A percentile compares a stretch with the other conserved stretches of the same genome.
Evolutionary conservation across 257 asterid species (phyloP).

Genomic region (Gynochthodes officinalis): DNA sequence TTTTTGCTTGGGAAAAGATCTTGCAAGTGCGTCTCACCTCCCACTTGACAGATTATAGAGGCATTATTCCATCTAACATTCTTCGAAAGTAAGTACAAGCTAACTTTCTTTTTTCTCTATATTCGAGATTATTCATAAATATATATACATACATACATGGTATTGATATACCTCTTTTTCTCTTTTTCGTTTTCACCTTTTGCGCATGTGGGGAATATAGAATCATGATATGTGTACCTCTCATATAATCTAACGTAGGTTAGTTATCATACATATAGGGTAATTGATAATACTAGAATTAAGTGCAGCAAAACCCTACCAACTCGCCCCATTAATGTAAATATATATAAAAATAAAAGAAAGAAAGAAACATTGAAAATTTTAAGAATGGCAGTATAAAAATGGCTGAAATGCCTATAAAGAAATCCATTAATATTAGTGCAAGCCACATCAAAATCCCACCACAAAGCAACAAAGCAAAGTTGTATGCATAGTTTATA

Average conservation of each 20-base stretch:
- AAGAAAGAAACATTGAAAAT: neutral
- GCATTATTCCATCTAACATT: too few species aligned
- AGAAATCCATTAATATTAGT: conserved; percentile 10
- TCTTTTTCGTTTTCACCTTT: neutral
- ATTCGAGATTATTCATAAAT: neutral
- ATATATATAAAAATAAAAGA: too few species aligned
- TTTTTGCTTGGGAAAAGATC: neutral
- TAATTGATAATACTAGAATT: neutral
- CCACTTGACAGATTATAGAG: neutral
- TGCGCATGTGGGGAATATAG: neutral
- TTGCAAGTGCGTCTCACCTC: neutral
- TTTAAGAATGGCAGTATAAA: neutral
- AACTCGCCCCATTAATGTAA: neutral
- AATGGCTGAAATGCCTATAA: conserved; percentile 7
- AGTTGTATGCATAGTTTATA: too few species aligned
- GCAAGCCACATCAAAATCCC: conserved; percentile 24
- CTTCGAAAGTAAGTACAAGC: neutral
- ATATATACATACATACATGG: too few species aligned
- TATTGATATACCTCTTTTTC: too few species aligned
- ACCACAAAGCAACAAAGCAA: conserved; percentile 12
- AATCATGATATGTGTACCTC: neutral
- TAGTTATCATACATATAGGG: neutral
- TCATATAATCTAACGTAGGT: neutral
- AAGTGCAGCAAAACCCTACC: neutral
- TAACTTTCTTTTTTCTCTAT: neutral